Conservation (phyloP, 805 yeast species). For the Metschnikowia amazonensis region DNA sequence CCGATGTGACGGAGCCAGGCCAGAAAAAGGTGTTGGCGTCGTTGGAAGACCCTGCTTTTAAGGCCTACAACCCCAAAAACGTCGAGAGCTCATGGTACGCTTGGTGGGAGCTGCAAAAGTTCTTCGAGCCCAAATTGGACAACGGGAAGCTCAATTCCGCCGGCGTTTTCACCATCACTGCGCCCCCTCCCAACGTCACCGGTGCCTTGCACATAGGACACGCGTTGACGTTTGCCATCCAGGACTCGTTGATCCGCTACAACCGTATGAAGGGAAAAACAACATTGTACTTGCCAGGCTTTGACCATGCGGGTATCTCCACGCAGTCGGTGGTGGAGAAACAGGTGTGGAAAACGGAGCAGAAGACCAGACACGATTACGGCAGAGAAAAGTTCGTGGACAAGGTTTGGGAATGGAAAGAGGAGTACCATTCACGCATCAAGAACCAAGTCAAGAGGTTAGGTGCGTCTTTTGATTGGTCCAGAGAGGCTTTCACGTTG, state of each 20-base stretch:
- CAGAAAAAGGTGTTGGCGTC: constrained; percentile 86
- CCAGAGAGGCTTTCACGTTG: constrained; percentile 89
- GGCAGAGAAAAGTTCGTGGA: constrained; percentile 88
- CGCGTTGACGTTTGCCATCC: constrained; percentile 92
- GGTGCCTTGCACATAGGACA: constrained; percentile 99
- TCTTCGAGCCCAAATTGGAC: constrained; percentile 80
- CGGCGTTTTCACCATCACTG: constrained; percentile 86
- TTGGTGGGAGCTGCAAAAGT: constrained; percentile 92
- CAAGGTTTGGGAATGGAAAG: constrained; percentile 98
- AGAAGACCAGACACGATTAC: constrained; percentile 88
- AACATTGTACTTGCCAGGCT: constrained; percentile 89
- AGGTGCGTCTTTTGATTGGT: constrained; percentile 98
- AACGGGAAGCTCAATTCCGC: constrained; percentile 76
- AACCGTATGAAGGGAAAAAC: constrained; percentile 98
- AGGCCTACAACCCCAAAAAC: constrained; percentile 87
- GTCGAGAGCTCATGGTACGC: constrained; percentile 97
- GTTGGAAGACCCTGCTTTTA: constrained; percentile 87
- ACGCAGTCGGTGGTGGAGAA: constrained; percentile 98
- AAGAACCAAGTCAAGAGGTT: constrained; percentile 77
- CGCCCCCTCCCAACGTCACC: constrained; percentile 99
- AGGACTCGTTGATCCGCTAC: constrained; percentile 88
- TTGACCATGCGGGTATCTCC: constrained; percentile 99
- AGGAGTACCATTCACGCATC: constrained; percentile 82
- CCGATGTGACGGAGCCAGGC: constrained; percentile 80
- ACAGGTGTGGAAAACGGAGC: constrained; percentile 82